Base-by-base conservation (phyloP, 441 rosid genomes). In the Populus hybrid region DNA sequence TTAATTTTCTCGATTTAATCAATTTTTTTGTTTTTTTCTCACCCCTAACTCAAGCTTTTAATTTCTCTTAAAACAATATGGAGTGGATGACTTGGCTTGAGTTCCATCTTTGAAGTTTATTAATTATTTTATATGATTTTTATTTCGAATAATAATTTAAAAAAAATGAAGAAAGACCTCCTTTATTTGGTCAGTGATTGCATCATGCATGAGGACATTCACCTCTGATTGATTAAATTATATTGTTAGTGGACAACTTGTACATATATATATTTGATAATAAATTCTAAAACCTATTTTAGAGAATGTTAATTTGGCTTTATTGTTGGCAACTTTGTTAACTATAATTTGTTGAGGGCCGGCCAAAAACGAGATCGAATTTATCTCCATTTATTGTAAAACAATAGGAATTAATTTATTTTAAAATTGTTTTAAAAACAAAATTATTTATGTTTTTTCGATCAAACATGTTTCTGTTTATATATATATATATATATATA, bases 131-230 rank as follows among this genome's bases (percentile, higher is more conserved):
- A 11, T 12, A 46, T 14, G 57, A 46, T 46, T 46, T 4, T 20
- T 46, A 46, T 46, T 12, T 46, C 6, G 3, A 46, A 46, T 14
- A 46, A 4, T 46, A 11, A 46, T 10, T 6, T 6, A 40, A 40
- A 3, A 4, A 46, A 12, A 14, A 46, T 1, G 2, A 46, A 46
- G 20, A 46, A 5, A 46, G 6, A 46, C 57, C 5, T 46, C 7
- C 57, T 46, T 14, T 14, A 3, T 46, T 5, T 54, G 21, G 14
- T 7, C 10, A 70, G 66, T 38, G 69, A 73, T 24, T 73, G 38
- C 77, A 34, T 78, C 61, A 66, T 30, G 69, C 76, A 74, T 65
- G 75, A 71, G 68, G 50, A 26, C 59, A 72, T 72, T 76, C 74
- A 35, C 26, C 40, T n/a, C 28, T 14, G 20, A 7, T 18, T 63